phyloP scores from a whole-genome alignment of 169 alveolate genomes.

The Cryptosporidium xiaoi region DNA sequence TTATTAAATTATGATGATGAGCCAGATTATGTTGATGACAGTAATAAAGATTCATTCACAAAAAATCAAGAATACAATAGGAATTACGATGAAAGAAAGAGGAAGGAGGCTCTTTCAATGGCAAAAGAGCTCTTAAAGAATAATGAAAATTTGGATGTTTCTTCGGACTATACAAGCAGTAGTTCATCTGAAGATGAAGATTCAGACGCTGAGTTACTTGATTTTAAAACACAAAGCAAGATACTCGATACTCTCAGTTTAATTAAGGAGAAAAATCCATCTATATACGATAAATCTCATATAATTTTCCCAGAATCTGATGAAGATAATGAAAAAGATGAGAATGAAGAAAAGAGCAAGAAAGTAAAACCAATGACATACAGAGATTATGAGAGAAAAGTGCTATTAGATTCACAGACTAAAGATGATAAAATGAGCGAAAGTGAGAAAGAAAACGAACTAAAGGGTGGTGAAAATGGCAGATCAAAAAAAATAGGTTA shows the following conservation, averaged over 20 bases:
- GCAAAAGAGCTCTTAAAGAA: constrained; percentile 46
- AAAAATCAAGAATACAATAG: constrained; percentile 28
- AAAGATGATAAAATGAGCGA: too few relatives aligned
- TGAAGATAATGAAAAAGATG: neutral
- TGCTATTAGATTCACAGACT: constrained; percentile 27
- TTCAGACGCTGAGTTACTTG: constrained; percentile 81
- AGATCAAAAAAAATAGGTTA: constrained; percentile 1
- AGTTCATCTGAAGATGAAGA: constrained; percentile 81
- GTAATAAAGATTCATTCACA: neutral
- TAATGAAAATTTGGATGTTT: neutral
- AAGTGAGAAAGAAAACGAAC: constrained; percentile 20
- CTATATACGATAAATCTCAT: constrained; percentile 78
- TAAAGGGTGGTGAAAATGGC: constrained; percentile 1
- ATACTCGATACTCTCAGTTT: constrained; percentile 79
- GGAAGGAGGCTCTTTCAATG: constrained; percentile 59
- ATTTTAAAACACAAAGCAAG: constrained; percentile 81
- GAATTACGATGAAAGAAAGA: constrained; percentile 46
- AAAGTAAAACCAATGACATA: constrained; percentile 53
- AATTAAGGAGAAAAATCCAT: constrained; percentile 83
- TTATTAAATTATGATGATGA: constrained; percentile 38
- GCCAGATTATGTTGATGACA: constrained; percentile 1
- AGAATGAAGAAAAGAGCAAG: neutral
- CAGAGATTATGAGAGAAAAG: constrained; percentile 70
- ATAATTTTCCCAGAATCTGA: constrained; percentile 76
- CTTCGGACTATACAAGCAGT: constrained; percentile 1